Evolutionary conservation across 345 rosid genomes (phyloP), one percentile per base, ranked within the genome.

Genomic region (Arabidopsis arenosa): DNA sequence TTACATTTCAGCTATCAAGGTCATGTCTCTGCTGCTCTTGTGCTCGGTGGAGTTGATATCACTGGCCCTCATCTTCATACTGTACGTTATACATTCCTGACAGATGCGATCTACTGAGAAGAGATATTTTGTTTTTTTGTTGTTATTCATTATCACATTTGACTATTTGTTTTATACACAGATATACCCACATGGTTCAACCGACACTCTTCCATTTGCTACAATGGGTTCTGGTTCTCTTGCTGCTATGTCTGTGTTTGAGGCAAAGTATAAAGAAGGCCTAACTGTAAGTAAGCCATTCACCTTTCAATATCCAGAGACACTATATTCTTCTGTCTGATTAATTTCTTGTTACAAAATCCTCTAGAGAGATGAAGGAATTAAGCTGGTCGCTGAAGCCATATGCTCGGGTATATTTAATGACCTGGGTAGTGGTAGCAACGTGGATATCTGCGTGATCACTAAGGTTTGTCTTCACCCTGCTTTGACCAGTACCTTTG

Each of bases 191-290:
- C 97, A 91, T 54, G 97, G 94, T 62, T 91, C 94, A 64, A 87
- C 94, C 14, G 94, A 89, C 72, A 89, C 92, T 6, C 82, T 91
- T 75, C 97, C 97, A 64, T 91, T 85, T 37, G 94, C 97, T n/a
- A 91, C 97, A 23, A 91, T 91, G 97, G 97, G 94, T 54, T 91
- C 97, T 72, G 94, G 97, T 78, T 91, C 97, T 65, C 89, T 91
- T 57, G 97, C 97, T 74, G 94, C 97, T 33, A 89, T 91, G 94
- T 69, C 92, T 52, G 80, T 89, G 35, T 91, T 91, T 77, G 94
- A 91, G 79, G 89, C 94, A 15, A 87, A 86, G 73, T 89, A 91
- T 69, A 87, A 72, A 84, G 97, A 89, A 84, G 94, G 91, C 57
- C 79, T 91, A 49, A 87, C 85, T 76, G 97, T 89, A 83, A 87